These are phyloP conservation scores for Staphylotrichum tortipilum DNA, from an alignment of 495 filamentous ascomycete genomes.

Conservation along the genomic window DNA sequence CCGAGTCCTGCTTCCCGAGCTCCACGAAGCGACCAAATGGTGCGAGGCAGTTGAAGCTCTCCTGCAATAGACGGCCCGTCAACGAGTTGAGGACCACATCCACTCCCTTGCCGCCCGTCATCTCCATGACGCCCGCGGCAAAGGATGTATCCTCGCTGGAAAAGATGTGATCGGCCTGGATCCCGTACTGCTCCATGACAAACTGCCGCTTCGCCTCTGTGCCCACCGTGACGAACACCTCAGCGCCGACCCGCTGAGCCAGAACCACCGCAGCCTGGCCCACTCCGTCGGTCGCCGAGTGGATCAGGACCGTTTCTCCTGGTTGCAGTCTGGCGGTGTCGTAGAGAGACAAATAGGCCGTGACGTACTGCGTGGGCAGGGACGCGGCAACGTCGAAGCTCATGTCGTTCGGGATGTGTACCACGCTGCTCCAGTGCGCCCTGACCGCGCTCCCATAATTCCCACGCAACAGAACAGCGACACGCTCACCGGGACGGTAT, in stretches of 20 bases:
- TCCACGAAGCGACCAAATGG: conserved; percentile 52
- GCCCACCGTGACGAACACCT: conserved; percentile 50
- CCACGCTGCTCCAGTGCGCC: conserved; percentile 15
- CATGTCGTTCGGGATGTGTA: conserved; percentile 40
- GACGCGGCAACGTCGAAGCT: conserved; percentile 41
- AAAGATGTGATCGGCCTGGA: conserved; percentile 48
- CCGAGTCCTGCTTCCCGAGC: conserved; percentile 40
- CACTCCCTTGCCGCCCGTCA: conserved; percentile 43
- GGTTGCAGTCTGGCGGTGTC: conserved; percentile 29
- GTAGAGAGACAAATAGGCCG: conserved; percentile 43
- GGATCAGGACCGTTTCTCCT: conserved; percentile 53
- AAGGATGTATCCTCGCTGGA: conserved; percentile 34
- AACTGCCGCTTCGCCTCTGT: conserved; percentile 37
- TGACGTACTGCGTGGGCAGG: conserved; percentile 44
- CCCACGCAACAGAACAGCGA: conserved; percentile 31
- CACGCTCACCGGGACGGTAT: conserved; percentile 39
- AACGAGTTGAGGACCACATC: conserved; percentile 56
- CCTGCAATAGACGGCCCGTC: conserved; percentile 44
- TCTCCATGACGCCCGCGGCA: conserved; percentile 32
- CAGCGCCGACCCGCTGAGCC: conserved; percentile 40
- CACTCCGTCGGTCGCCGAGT: conserved; percentile 47
- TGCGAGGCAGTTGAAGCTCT: conserved; percentile 45
- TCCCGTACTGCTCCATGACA: conserved; percentile 37
- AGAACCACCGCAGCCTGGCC: conserved; percentile 52
- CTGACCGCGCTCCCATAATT: conserved; percentile 14